These are phyloP conservation scores for Cubamyces sp. DNA, from an alignment of 768 basidiomycete species.

Conservation along the genomic window DNA sequence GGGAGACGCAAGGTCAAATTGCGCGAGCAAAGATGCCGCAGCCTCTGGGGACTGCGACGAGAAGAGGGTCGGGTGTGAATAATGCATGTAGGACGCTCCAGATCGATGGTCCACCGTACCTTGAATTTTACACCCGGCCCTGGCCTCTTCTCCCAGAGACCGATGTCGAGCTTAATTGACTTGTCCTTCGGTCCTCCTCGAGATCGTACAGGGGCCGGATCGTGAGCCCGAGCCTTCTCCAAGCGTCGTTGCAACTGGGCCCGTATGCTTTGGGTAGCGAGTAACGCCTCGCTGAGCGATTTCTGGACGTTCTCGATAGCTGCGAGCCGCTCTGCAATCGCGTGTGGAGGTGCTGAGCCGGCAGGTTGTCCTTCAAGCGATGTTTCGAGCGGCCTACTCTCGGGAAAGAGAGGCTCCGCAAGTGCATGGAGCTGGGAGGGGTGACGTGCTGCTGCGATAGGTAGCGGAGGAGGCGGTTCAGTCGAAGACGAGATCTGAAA, in stretches of 20 bases:
- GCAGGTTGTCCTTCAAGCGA: background rate
- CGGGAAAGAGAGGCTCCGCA: constrained; percentile 21
- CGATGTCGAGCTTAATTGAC: background rate
- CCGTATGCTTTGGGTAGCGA: constrained; percentile 10
- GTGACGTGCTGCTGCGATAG: constrained; percentile 53
- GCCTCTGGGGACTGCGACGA: constrained; percentile 3
- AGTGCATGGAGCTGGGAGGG: constrained; percentile 33
- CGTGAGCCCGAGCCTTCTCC: background rate
- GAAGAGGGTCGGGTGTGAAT: background rate
- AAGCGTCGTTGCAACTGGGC: constrained; percentile 5
- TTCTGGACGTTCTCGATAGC: constrained; percentile 10
- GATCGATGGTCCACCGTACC: background rate
- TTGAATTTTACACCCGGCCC: constrained; percentile 8
- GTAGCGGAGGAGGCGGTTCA: constrained; percentile 28
- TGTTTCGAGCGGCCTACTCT: background rate
- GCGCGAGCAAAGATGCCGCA: background rate
- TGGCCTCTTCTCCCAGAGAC: constrained; percentile 17
- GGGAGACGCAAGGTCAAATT: background rate
- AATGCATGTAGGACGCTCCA: background rate
- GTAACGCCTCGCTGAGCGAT: constrained; percentile 17
- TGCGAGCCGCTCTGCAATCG: constrained; percentile 21
- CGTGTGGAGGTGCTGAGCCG: background rate
- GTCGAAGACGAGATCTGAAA: background rate
- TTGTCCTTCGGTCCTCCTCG: background rate
- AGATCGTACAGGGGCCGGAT: background rate